Evolutionary conservation across 2,329 filamentous ascomycete species (phyloP).

Genomic region (Coleophoma eucalyptorum): DNA sequence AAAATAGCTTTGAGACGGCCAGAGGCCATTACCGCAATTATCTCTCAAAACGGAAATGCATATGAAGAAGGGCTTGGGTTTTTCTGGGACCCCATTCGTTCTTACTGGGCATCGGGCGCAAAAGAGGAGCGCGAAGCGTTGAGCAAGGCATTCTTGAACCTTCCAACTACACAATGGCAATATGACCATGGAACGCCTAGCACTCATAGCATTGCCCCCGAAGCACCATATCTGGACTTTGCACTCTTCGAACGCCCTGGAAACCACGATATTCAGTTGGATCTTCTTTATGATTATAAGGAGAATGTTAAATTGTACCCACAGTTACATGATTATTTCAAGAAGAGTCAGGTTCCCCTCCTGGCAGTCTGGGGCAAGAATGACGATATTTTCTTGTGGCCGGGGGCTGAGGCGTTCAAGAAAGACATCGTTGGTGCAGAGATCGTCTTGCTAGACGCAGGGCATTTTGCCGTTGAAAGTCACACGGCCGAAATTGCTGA

Average conservation of each 20-base stretch:
- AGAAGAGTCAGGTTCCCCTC: slow-evolving; percentile 44
- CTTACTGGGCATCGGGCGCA: neutral
- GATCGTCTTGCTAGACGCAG: slow-evolving; percentile 47
- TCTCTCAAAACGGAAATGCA: slow-evolving; percentile 58
- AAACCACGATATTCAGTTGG: slow-evolving; percentile 49
- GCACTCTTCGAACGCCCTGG: slow-evolving; percentile 44
- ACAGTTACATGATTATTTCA: slow-evolving; percentile 50
- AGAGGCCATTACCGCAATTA: slow-evolving; percentile 42
- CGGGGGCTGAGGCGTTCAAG: slow-evolving; percentile 50
- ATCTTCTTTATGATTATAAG: slow-evolving; percentile 53
- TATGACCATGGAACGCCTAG: neutral
- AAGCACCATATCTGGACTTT: slow-evolving; percentile 41
- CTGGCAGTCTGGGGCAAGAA: slow-evolving; percentile 56
- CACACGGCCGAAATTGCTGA: slow-evolving; percentile 15
- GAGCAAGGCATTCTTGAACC: neutral
- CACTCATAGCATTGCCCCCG: slow-evolving; percentile 11
- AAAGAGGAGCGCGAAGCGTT: slow-evolving; percentile 1
- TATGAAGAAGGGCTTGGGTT: slow-evolving; percentile 47
- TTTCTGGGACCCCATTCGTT: slow-evolving; percentile 3
- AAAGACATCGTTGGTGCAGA: slow-evolving; percentile 43
- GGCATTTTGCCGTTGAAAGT: slow-evolving; percentile 46
- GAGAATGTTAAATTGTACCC: slow-evolving; percentile 52
- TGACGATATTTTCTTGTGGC: slow-evolving; percentile 45
- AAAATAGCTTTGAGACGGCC: slow-evolving; percentile 45
- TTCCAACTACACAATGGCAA: slow-evolving; percentile 5